These are phyloP conservation scores for Ascochyta pisi DNA, from an alignment of 2,329 filamentous ascomycete genomes.

Conservation along the genomic window DNA sequence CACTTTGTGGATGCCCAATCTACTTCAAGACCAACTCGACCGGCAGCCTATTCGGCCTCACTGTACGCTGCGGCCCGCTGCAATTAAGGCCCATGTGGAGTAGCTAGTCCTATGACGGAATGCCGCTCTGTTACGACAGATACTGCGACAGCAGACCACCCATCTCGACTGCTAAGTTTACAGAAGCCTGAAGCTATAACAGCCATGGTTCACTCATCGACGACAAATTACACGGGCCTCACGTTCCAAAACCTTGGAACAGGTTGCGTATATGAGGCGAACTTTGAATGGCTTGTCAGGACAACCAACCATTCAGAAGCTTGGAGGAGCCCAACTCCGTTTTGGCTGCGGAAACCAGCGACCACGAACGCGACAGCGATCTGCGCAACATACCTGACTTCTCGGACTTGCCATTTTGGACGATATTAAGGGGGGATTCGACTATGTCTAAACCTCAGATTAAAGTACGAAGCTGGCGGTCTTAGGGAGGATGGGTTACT, in stretches of 20 bases:
- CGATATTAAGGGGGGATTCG: not conserved
- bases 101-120: slow-evolving; percentile 15
- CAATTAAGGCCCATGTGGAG: slow-evolving; percentile 11
- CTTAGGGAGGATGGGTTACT: slow-evolving; percentile 5
- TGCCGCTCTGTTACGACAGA: not conserved
- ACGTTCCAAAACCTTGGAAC: not conserved
- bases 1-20: slow-evolving; percentile 15
- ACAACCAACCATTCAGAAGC: not conserved
- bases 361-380: not conserved
- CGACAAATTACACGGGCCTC: not conserved
- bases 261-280: not conserved
- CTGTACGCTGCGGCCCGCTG: slow-evolving; percentile 15
- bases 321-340: not conserved
- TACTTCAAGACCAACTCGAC: slow-evolving; percentile 7
- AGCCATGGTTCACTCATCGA: not conserved
- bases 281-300: not conserved
- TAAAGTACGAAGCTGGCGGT: not conserved
- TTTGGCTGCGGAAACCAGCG: not conserved
- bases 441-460: not conserved
- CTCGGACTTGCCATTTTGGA: slow-evolving; percentile 1
- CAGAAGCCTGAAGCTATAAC: not conserved
- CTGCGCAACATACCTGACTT: not conserved
- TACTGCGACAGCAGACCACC: not conserved
- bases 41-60: slow-evolving; percentile 17
- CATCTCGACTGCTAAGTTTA: not conserved